phyloP scores from a whole-genome alignment of 2,329 filamentous ascomycete species.

The Grosmannia huntii region DNA sequence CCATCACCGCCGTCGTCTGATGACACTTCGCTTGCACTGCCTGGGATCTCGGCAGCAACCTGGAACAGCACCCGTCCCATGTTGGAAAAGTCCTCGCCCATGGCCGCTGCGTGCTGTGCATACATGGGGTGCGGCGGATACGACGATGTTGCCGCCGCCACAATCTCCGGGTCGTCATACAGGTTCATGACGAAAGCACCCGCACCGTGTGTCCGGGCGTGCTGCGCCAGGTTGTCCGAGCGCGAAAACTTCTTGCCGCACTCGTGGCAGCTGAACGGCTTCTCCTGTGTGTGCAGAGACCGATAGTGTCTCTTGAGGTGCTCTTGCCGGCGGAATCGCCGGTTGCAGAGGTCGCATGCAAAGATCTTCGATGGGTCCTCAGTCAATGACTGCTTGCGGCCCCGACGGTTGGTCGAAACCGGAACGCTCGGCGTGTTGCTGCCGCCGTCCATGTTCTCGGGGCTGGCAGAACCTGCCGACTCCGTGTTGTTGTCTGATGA shows the following conservation, averaged over 20 bases:
- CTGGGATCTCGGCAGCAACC: conserved; percentile 60
- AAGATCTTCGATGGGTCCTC: conserved; percentile 98
- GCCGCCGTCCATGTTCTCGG: conserved; percentile 16
- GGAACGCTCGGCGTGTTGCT: conserved; percentile 24
- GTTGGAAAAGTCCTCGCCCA: conserved; percentile 48
- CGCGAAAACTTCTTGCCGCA: conserved; percentile 99
- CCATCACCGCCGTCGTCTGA: conserved; percentile 39
- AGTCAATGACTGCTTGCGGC: conserved; percentile 95
- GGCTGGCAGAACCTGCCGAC: conserved; percentile 22
- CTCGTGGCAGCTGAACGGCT: conserved; percentile 95
- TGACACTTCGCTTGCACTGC: conserved; percentile 46
- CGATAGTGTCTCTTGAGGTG: conserved; percentile 98
- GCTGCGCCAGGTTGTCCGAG: conserved; percentile 93
- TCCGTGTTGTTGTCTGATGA: conserved; percentile 10
- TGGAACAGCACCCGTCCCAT: conserved; percentile 74
- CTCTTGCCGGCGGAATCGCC: conserved; percentile 94
- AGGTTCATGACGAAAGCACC: conserved; percentile 87
- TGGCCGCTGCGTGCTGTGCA: conserved; percentile 21
- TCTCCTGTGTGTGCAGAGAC: conserved; percentile 95
- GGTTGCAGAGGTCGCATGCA: conserved; percentile 89
- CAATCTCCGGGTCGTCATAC: conserved; percentile 54
- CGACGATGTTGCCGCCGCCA: conserved; percentile 17
- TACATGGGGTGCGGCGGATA: conserved; percentile 19
- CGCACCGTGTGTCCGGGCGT: conserved; percentile 83
- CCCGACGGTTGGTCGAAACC: conserved; percentile 69